Conservation (phyloP, 75 land plant genomes). For the Cupressus sempervirens region DNA sequence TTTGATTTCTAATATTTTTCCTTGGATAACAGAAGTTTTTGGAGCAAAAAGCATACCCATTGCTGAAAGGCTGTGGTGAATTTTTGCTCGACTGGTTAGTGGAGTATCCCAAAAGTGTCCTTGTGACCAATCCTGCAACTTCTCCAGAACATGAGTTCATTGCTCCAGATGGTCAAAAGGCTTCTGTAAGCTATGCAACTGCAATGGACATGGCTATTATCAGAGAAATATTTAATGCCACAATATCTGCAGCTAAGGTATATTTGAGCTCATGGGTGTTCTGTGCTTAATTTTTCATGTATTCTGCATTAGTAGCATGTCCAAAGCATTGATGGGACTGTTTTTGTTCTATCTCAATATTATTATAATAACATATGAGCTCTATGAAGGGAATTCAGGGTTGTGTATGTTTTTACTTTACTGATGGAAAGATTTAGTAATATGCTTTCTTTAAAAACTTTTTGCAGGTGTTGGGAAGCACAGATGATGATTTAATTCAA, state of each 20-base stretch:
- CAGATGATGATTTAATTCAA: slow-evolving; percentile 35
- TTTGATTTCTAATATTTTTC: slow-evolving; percentile 1
- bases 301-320: slow-evolving; percentile 1
- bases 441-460: background rate
- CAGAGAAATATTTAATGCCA: slow-evolving; percentile 49
- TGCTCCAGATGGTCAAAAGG: slow-evolving; percentile 77
- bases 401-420: background rate
- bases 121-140: slow-evolving; percentile 93
- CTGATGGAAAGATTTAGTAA: background rate
- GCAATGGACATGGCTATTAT: slow-evolving; percentile 95
- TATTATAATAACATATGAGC: background rate
- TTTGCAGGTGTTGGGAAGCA: slow-evolving; percentile 60
- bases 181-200: slow-evolving; percentile 86
- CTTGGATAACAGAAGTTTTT: slow-evolving; percentile 48
- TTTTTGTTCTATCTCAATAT: background rate
- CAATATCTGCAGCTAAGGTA: slow-evolving; percentile 80
- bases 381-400: background rate
- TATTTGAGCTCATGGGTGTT: background rate
- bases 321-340: background rate
- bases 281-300: background rate
- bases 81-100: slow-evolving; percentile 84
- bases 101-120: slow-evolving; percentile 52
- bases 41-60: slow-evolving; percentile 65
- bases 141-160: slow-evolving; percentile 88
- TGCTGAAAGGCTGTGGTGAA: slow-evolving; percentile 63